Conservation (phyloP, 73 alveolate genomes). For the Stentor roeselii region DNA sequence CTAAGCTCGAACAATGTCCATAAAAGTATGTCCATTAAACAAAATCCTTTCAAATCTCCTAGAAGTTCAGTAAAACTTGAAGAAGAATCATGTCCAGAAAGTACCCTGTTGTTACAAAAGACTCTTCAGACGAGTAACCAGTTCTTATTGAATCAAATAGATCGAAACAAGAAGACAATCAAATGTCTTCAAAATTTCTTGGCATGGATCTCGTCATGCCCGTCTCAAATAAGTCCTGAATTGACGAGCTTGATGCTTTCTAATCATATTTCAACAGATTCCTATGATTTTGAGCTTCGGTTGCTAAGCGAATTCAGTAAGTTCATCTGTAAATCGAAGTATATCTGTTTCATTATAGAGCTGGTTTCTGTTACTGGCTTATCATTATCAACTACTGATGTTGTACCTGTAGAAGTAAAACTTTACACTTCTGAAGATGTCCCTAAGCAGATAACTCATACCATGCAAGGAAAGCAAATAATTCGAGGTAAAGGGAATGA, state of each 20-base stretch:
- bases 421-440: not conserved
- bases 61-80: too few relatives aligned
- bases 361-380: not conserved
- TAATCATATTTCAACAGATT: not conserved
- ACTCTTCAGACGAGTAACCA: not conserved
- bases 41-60: too few relatives aligned
- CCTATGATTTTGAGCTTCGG: not conserved
- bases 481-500: not conserved
- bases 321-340: slow-evolving; percentile 5
- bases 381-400: not conserved
- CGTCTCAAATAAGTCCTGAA: not conserved
- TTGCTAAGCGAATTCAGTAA: not conserved
- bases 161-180: not conserved
- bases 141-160: not conserved
- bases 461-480: not conserved
- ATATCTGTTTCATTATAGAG: not conserved
- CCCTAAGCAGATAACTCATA: slow-evolving; percentile 2
- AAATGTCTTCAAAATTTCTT: not conserved
- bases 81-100: too few relatives aligned
- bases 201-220: not conserved
- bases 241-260: not conserved
- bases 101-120: too few relatives aligned
- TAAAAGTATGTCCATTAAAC: too few relatives aligned
- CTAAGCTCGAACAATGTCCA: too few relatives aligned
- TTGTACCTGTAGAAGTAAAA: not conserved